Evolutionary conservation across 306 rosid species (phyloP), one percentile per base, ranked within the genome.

Genomic region (Glycine soja): DNA sequence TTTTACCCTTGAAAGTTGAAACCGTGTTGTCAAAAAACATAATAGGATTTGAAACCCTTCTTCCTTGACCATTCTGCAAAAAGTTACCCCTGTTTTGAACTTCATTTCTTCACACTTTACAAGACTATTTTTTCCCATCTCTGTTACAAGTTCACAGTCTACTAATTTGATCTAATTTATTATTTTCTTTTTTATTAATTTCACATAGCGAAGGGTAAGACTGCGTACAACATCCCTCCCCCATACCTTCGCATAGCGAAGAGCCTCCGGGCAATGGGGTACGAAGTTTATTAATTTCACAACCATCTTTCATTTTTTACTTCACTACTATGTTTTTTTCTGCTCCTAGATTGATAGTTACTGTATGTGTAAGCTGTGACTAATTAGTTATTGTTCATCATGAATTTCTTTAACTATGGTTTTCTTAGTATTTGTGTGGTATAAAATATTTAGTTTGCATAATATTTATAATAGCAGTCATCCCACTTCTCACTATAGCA

Each of bases 281-380:
- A n/a, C n/a, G n/a, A n/a, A n/a, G n/a, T 34, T 13, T 34, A 32
- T 62, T 62, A 61, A 10, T 32, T 32, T 62, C 43, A 62, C 16
- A 16, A 32, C 2, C 45, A 62, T 34, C 69, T 62, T 62, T 62
- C 69, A 32, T 62, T 62, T 58, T 34, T 32, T 62, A 24, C 69
- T 34, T 62, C 38, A 62, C 34, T 32, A 62, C 4, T 11, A 12
- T 62, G 45, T 62, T 62, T 16, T 5, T 12, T 4, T 62, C 30
- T 62, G n/a, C 16, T 32, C 45, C 12, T 32, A 62, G 40, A 24
- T 10, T 32, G 4, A 61, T 61, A 3, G 15, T 24, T 6, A 32
- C 30, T 24, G 30, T 24, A 24, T 24, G 30, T 24, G 30, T 24
- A 24, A 24, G 30, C 30, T 24, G 30, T 24, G 30, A 24, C 30